Percentiles rank a stretch among this genome's conserved stretches.
Evolutionary conservation across 1,139 yeast species (phyloP).

Genomic region (Oligophagozyma castellii): DNA sequence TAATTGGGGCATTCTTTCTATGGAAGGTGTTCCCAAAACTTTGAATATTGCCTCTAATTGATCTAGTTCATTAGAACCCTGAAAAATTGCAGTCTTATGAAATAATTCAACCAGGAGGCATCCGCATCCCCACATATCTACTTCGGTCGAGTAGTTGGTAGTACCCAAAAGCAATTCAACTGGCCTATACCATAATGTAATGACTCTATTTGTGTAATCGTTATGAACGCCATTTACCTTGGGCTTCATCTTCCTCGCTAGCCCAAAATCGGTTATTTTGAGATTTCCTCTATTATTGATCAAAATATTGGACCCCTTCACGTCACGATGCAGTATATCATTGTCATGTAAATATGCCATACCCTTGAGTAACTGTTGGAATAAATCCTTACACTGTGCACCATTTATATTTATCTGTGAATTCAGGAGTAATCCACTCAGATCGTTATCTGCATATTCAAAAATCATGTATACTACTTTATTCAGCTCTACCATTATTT

Average conservation of each 20-base stretch:
- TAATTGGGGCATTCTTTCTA: slow-evolving; percentile 65
- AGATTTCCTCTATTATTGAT: slow-evolving; percentile 58
- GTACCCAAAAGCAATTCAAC: slow-evolving; percentile 87
- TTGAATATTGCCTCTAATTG: slow-evolving; percentile 68
- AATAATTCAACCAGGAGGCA: slow-evolving; percentile 78
- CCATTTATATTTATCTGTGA: slow-evolving; percentile 50
- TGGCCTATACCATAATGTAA: slow-evolving; percentile 94
- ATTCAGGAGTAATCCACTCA: slow-evolving; percentile 76
- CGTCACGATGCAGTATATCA: slow-evolving; percentile 80
- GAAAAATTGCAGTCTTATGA: slow-evolving; percentile 62
- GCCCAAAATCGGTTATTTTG: slow-evolving; percentile 87
- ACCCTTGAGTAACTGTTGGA: slow-evolving; percentile 68
- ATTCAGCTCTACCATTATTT: slow-evolving; percentile 74
- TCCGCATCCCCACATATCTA: slow-evolving; percentile 96
- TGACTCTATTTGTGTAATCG: slow-evolving; percentile 82
- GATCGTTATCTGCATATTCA: slow-evolving; percentile 87
- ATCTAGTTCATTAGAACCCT: slow-evolving; percentile 78
- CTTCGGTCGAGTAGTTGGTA: slow-evolving; percentile 79
- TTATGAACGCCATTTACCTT: slow-evolving; percentile 3
- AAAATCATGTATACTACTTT: slow-evolving; percentile 79
- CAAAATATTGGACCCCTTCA: slow-evolving; percentile 84
- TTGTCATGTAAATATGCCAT: slow-evolving; percentile 67
- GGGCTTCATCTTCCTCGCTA: slow-evolving; percentile 68
- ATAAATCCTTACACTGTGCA: slow-evolving; percentile 63
- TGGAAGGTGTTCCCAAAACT: slow-evolving; percentile 76